These are phyloP conservation scores for Dichomitus squalens DNA, from an alignment of 1,284 basidiomycete species.

Conservation along the genomic window DNA sequence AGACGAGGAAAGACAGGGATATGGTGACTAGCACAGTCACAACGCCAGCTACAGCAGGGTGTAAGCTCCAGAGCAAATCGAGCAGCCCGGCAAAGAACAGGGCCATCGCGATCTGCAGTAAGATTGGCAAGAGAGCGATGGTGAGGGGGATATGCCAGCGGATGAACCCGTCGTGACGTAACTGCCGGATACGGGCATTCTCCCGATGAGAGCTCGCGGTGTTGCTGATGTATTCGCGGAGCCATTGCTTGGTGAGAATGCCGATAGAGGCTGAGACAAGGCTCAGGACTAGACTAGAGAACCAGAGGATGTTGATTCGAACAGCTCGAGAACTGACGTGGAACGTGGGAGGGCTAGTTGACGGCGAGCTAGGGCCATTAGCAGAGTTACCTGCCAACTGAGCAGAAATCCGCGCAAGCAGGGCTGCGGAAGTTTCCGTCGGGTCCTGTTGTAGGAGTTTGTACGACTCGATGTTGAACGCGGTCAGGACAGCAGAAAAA, in stretches of 20 bases:
- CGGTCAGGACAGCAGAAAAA: conserved; percentile 29
- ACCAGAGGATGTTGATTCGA: conserved; percentile 30
- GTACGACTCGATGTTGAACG: conserved; percentile 28
- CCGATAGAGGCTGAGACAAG: conserved; percentile 27
- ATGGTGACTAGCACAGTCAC: conserved; percentile 21
- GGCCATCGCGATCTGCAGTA: conserved; percentile 26
- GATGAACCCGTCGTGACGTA: conserved; percentile 23
- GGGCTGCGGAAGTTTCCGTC: conserved; percentile 5
- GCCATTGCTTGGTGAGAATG: conserved; percentile 30
- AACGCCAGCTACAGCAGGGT: conserved; percentile 20
- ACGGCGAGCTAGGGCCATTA: neutral
- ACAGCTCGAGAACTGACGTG: conserved; percentile 4
- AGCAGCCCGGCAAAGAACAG: conserved; percentile 30
- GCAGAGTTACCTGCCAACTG: conserved; percentile 6
- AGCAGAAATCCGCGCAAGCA: conserved; percentile 8
- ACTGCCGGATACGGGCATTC: conserved; percentile 23
- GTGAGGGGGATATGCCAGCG: conserved; percentile 25
- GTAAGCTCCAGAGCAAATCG: conserved; percentile 26
- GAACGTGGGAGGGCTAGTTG: neutral
- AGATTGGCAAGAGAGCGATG: conserved; percentile 24
- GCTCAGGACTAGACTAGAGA: conserved; percentile 28
- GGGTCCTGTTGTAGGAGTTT: conserved; percentile 24
- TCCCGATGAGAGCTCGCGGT: conserved; percentile 21
- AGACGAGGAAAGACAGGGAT: conserved; percentile 17
- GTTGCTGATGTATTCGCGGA: conserved; percentile 23